phyloP scores from a whole-genome alignment of 306 rosid species.

The Adenanthera pavonina region DNA sequence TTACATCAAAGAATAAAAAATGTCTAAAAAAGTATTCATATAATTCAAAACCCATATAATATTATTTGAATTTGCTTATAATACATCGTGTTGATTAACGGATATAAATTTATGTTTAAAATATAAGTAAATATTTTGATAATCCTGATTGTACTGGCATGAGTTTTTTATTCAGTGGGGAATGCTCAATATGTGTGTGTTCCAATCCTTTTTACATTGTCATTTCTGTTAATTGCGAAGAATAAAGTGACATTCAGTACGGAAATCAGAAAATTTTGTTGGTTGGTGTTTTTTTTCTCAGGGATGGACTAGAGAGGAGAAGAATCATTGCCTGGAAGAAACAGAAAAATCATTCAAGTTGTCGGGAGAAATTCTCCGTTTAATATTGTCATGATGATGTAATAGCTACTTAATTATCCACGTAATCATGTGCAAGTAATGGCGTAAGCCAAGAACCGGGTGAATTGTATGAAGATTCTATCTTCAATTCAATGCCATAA shows the following conservation, averaged over 20 bases:
- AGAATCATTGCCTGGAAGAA: slow-evolving; percentile 94
- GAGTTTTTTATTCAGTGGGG: no score
- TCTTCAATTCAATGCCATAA: slow-evolving; percentile 25
- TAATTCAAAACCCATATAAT: not conserved
- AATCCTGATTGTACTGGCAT: no score
- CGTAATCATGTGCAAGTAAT: slow-evolving; percentile 18
- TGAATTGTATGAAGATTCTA: slow-evolving; percentile 6
- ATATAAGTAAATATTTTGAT: no score
- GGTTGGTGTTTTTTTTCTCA: slow-evolving; percentile 30
- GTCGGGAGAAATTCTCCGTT: slow-evolving; percentile 92
- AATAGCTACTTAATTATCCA: not conserved
- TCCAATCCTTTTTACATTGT: not conserved
- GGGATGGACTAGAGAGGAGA: slow-evolving; percentile 96
- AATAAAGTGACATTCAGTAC: no score
- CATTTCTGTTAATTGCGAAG: not conserved
- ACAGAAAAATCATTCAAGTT: slow-evolving; percentile 88
- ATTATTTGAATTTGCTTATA: no score
- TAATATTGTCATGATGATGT: slow-evolving; percentile 69
- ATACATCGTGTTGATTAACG: no score
- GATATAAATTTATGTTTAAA: no score
- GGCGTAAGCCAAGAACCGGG: slow-evolving; percentile 42
- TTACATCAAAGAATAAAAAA: not conserved
- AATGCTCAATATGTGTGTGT: no score
- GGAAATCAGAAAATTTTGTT: not conserved
- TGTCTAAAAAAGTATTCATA: not conserved